Percentiles rank a stretch among this genome's conserved stretches.
phyloP scores from a whole-genome alignment of 768 basidiomycete species.

The Floccularia luteovirens region DNA sequence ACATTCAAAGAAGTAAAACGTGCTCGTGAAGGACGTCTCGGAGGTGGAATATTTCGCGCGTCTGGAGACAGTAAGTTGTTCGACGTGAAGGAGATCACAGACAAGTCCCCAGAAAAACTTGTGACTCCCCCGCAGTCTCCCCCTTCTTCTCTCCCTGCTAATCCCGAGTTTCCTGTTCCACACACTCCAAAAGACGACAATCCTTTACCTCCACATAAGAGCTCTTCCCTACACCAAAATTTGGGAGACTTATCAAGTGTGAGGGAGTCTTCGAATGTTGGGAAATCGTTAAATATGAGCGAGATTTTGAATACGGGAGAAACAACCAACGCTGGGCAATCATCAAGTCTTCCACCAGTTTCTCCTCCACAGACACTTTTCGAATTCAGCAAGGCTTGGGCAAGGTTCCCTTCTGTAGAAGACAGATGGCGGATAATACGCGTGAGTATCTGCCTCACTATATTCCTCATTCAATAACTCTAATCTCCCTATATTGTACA shows the following conservation, averaged over 20 bases:
- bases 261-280: too few species aligned
- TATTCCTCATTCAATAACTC: background rate
- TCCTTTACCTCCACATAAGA: too few species aligned
- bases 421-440: conserved; percentile 53
- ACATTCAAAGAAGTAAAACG: conserved; percentile 57
- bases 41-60: conserved; percentile 68
- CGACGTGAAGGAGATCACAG: conserved; percentile 13
- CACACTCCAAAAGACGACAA: background rate
- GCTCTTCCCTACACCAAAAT: too few species aligned
- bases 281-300: too few species aligned
- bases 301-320: background rate
- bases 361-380: conserved; percentile 34
- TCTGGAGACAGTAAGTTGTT: conserved; percentile 58
- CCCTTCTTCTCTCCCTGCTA: conserved; percentile 2
- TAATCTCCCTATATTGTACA: conserved; percentile 14
- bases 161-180: background rate
- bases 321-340: background rate
- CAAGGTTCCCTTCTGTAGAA: conserved; percentile 24
- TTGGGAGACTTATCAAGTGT: too few species aligned
- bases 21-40: conserved; percentile 42
- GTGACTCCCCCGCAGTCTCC: conserved; percentile 1
- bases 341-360: background rate
- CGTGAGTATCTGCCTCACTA: conserved; percentile 27
- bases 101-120: too few species aligned
- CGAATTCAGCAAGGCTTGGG: conserved; percentile 59